Percentiles rank a stretch among this genome's conserved stretches.
Conservation (phyloP, 2,329 filamentous ascomycete genomes). For the Hymenoscyphus fructigenus region DNA sequence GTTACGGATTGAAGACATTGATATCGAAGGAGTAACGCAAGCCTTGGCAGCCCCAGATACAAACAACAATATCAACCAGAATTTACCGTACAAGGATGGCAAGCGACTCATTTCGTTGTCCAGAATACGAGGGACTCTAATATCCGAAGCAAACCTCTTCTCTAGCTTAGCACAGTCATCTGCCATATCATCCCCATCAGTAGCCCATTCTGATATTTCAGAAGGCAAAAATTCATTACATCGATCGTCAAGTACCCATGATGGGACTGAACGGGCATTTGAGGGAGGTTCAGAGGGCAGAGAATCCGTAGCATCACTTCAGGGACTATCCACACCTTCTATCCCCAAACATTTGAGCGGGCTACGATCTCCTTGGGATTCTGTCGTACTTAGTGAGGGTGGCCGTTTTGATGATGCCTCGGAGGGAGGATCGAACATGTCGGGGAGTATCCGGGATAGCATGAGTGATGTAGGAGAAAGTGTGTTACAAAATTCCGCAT, state of each 20-base stretch:
- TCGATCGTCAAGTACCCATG: slow-evolving; percentile 38
- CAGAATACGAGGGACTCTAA: slow-evolving; percentile 62
- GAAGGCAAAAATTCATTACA: slow-evolving; percentile 34
- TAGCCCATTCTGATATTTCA: slow-evolving; percentile 46
- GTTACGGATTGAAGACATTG: slow-evolving; percentile 62
- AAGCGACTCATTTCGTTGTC: slow-evolving; percentile 65
- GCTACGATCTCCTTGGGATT: slow-evolving; percentile 18
- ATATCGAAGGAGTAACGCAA: slow-evolving; percentile 64
- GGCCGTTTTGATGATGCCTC: slow-evolving; percentile 38
- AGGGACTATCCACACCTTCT: slow-evolving; percentile 22
- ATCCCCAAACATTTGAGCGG: slow-evolving; percentile 13
- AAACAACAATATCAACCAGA: slow-evolving; percentile 11
- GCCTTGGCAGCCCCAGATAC: slow-evolving; percentile 36
- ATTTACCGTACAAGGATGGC: slow-evolving; percentile 52
- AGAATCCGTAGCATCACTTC: slow-evolving; percentile 22
- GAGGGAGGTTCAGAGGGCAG: slow-evolving; percentile 24
- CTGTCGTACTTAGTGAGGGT: slow-evolving; percentile 31
- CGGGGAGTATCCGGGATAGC: slow-evolving; percentile 22
- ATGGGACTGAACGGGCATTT: slow-evolving; percentile 25
- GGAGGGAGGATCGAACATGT: slow-evolving; percentile 34
- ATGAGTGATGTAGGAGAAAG: slow-evolving; percentile 31
- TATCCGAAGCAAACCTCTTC: slow-evolving; percentile 67
- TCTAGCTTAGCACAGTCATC: slow-evolving; percentile 58
- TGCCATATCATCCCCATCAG: slow-evolving; percentile 57
- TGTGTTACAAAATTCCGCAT: slow-evolving; percentile 33